A percentile compares a stretch with the other conserved stretches of the same genome.
phyloP scores from a whole-genome alignment of 257 asterid genomes.

The Thymus quinquecostatus region DNA sequence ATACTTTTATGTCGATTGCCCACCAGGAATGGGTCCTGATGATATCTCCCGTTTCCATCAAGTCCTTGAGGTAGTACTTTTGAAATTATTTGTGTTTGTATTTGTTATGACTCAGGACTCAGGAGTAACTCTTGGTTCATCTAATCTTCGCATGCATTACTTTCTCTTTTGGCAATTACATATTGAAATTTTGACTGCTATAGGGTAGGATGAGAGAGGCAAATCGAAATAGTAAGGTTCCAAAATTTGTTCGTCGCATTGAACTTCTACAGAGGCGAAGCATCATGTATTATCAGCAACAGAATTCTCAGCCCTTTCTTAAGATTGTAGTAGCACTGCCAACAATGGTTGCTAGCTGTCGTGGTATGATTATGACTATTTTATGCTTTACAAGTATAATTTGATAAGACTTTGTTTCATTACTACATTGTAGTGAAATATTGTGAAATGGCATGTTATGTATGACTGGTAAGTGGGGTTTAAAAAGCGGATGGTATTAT shows the following conservation, averaged over 20 bases:
- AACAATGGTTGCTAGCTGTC: conserved; percentile 94
- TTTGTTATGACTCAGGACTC: background rate
- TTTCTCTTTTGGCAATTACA: conserved; percentile 22
- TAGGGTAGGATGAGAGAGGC: conserved; percentile 91
- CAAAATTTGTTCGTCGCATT: conserved; percentile 73
- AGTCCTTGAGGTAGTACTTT: conserved; percentile 71
- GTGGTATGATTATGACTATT: conserved; percentile 57
- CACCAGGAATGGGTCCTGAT: conserved; percentile 97
- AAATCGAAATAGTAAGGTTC: conserved; percentile 68
- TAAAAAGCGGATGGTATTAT: conserved; percentile 12
- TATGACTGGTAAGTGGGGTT: conserved; percentile 5
- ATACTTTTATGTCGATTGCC: conserved; percentile 87
- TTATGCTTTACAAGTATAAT: conserved; percentile 21
- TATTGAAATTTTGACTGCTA: conserved; percentile 30
- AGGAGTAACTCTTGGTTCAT: conserved; percentile 16
- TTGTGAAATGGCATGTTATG: conserved; percentile 25
- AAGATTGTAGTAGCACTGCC: conserved; percentile 96
- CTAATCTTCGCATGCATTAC: conserved; percentile 14
- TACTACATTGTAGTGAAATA: conserved; percentile 15
- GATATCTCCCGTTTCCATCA: conserved; percentile 91
- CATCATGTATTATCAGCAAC: conserved; percentile 92
- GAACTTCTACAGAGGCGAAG: conserved; percentile 84
- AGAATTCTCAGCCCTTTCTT: conserved; percentile 78
- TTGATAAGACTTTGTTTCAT: conserved; percentile 5
- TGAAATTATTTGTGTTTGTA: conserved; percentile 1